A percentile compares a stretch with the other conserved stretches of the same genome.
Evolutionary conservation across 1,284 basidiomycete species (phyloP).

Genomic region (Puccinia hordei): DNA sequence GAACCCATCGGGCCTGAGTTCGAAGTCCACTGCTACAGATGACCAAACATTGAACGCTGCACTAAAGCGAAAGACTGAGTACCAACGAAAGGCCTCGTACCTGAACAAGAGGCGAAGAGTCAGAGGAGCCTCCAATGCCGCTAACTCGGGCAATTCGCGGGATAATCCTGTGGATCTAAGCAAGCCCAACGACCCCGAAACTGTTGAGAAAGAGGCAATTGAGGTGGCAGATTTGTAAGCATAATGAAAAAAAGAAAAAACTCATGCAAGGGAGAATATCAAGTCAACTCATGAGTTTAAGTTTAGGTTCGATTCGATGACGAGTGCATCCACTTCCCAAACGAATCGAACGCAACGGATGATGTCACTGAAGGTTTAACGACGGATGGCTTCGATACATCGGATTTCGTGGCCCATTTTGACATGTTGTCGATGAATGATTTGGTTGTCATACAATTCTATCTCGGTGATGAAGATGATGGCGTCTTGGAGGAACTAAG

Average conservation of each 20-base stretch:
- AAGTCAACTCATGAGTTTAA: neutral
- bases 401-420: conserved; percentile 75
- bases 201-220: conserved; percentile 64
- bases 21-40: neutral
- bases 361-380: conserved; percentile 26
- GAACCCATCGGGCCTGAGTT: conserved; percentile 12
- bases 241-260: neutral
- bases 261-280: neutral
- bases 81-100: conserved; percentile 57
- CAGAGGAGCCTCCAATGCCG: conserved; percentile 24
- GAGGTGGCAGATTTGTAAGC: conserved; percentile 68
- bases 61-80: conserved; percentile 72
- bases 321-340: conserved; percentile 25
- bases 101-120: conserved; percentile 51
- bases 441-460: conserved; percentile 81
- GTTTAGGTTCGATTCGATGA: conserved; percentile 47
- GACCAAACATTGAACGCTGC: conserved; percentile 62
- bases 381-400: conserved; percentile 51
- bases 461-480: conserved; percentile 91
- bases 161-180: conserved; percentile 7
- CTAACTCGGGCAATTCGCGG: conserved; percentile 15
- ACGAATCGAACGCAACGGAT: conserved; percentile 51
- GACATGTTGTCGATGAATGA: conserved; percentile 78
- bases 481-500: conserved; percentile 80
- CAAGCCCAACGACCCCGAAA: conserved; percentile 56